Percentiles rank a stretch among this genome's conserved stretches.
Evolutionary conservation across 306 rosid species (phyloP).

Genomic region (Vigna radiata): DNA sequence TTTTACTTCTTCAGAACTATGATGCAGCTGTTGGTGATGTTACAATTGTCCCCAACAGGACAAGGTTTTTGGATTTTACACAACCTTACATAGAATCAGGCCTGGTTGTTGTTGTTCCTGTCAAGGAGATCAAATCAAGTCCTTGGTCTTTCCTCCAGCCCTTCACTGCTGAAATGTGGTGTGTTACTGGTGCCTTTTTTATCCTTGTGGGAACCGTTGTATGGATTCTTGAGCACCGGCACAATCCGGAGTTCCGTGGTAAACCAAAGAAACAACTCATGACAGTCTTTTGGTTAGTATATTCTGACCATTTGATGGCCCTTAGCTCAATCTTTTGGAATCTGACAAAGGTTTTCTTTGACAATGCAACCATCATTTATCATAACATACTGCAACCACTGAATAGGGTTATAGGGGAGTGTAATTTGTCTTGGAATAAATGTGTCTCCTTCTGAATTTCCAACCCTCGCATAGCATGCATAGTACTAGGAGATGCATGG

Average conservation of each 20-base stretch:
- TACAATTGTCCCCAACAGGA: constrained; percentile 88
- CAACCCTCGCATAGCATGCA: background rate
- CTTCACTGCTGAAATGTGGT: constrained; percentile 86
- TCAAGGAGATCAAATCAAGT: constrained; percentile 67
- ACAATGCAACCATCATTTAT: constrained; percentile 17
- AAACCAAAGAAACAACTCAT: constrained; percentile 75
- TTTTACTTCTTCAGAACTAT: constrained; percentile 61
- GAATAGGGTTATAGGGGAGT: background rate
- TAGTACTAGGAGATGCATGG: constrained; percentile 10
- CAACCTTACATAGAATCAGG: constrained; percentile 94
- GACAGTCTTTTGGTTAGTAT: constrained; percentile 84
- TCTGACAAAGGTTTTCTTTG: constrained; percentile 10
- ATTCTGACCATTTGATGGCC: constrained; percentile 30
- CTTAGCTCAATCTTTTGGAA: constrained; percentile 9
- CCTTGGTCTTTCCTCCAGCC: constrained; percentile 98
- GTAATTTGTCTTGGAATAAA: background rate
- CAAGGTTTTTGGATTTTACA: constrained; percentile 89
- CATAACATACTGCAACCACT: background rate
- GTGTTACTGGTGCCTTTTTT: constrained; percentile 74
- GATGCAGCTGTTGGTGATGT: constrained; percentile 98
- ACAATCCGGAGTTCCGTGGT: constrained; percentile 88
- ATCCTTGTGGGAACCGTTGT: constrained; percentile 87
- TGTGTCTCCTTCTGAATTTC: constrained; percentile 14
- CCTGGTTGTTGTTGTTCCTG: constrained; percentile 83
- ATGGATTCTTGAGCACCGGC: constrained; percentile 98